Evolutionary conservation across 2,329 filamentous ascomycete genomes (phyloP).

Genomic region (Claviceps humidiphila): DNA sequence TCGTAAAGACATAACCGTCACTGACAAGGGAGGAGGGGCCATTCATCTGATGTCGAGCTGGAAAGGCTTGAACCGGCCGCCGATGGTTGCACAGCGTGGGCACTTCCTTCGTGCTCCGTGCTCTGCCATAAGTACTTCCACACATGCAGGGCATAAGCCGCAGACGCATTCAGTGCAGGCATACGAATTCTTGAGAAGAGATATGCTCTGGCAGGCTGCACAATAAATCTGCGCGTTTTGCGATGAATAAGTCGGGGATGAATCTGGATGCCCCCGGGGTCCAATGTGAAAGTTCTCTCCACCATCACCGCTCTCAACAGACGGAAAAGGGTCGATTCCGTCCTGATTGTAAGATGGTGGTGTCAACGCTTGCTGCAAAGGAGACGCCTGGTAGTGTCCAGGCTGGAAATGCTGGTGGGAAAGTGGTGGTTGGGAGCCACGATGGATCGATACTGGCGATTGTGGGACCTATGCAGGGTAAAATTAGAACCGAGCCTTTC

Average conservation of each 20-base stretch:
- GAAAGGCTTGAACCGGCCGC: slow-evolving; percentile 72
- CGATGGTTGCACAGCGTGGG: slow-evolving; percentile 66
- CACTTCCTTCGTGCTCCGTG: slow-evolving; percentile 66
- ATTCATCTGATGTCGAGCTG: slow-evolving; percentile 53
- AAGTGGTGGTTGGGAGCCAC: slow-evolving; percentile 48
- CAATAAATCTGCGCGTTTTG: slow-evolving; percentile 84
- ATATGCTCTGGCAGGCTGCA: slow-evolving; percentile 69
- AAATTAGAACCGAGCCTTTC: background rate
- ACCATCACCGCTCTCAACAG: slow-evolving; percentile 67
- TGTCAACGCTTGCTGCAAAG: slow-evolving; percentile 79
- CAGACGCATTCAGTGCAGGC: slow-evolving; percentile 96
- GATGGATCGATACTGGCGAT: slow-evolving; percentile 50
- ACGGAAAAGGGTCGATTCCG: slow-evolving; percentile 69
- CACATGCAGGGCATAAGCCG: slow-evolving; percentile 78
- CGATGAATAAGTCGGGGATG: slow-evolving; percentile 61
- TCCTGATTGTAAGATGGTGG: slow-evolving; percentile 61
- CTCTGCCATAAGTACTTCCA: slow-evolving; percentile 65
- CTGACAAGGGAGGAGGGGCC: background rate
- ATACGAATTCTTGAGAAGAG: slow-evolving; percentile 68
- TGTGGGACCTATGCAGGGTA: slow-evolving; percentile 42
- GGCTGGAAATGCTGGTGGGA: slow-evolving; percentile 47
- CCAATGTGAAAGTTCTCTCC: slow-evolving; percentile 62
- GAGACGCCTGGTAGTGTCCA: slow-evolving; percentile 71
- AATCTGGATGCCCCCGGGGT: slow-evolving; percentile 48
- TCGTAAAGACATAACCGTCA: slow-evolving; percentile 3